phyloP scores from a whole-genome alignment of 2,329 filamentous ascomycete species.

The Paraphaeosphaeria minitans region DNA sequence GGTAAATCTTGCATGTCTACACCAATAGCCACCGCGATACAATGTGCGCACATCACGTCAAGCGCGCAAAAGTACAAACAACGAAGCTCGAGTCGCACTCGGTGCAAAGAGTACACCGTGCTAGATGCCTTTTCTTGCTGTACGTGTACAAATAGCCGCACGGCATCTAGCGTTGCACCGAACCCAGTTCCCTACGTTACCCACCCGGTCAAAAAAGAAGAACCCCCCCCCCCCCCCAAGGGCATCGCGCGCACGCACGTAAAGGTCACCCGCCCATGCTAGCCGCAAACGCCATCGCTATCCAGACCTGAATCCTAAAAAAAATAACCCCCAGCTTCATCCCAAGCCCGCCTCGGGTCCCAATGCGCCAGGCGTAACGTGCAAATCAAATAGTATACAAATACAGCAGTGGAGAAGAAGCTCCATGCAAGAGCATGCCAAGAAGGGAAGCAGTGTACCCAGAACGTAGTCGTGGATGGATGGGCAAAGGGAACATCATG shows the following conservation, averaged over 20 bases:
- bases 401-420: constrained; percentile 19
- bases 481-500: not conserved
- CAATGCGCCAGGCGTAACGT: constrained; percentile 34
- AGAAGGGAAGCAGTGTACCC: not conserved
- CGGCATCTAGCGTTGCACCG: not conserved
- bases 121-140: constrained; percentile 12
- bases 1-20: too few species aligned
- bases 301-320: constrained; percentile 24
- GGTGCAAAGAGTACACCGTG: not conserved
- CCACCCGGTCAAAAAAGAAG: not conserved
- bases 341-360: constrained; percentile 23
- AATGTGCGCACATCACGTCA: too few species aligned
- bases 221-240: too few species aligned
- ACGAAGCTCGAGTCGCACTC: not conserved
- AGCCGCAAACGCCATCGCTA: constrained; percentile 13
- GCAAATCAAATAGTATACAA: constrained; percentile 12
- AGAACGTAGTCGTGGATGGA: not conserved
- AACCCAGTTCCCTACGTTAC: not conserved
- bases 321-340: constrained; percentile 24
- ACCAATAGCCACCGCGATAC: too few species aligned
- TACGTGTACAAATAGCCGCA: constrained; percentile 15
- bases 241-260: constrained; percentile 11
- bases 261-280: constrained; percentile 1
- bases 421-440: constrained; percentile 1
- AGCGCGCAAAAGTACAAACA: not conserved